Evolutionary conservation across 1,284 basidiomycete species (phyloP).

Genomic region (Taiwanofungus camphoratus): DNA sequence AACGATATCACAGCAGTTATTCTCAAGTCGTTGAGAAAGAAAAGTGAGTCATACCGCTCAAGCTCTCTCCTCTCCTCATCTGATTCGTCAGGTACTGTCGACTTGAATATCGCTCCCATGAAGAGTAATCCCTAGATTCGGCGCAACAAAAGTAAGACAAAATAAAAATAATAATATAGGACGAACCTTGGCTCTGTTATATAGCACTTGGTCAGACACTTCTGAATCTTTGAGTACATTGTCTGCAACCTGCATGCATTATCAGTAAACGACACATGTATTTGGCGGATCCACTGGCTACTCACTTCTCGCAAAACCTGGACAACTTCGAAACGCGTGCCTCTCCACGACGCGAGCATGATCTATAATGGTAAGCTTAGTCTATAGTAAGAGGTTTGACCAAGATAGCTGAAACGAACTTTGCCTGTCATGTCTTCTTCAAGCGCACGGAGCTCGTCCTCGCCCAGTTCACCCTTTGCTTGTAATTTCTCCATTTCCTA

Average conservation of each 20-base stretch:
- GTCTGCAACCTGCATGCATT: conserved; percentile 58
- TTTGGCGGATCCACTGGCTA: background rate
- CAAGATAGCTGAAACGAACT: conserved; percentile 29
- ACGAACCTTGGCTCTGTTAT: conserved; percentile 77
- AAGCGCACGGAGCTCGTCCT: conserved; percentile 80
- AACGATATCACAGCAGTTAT: background rate
- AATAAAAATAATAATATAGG: background rate
- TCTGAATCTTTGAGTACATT: conserved; percentile 75
- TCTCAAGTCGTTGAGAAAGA: background rate
- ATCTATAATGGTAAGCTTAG: conserved; percentile 44
- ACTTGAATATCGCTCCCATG: conserved; percentile 85
- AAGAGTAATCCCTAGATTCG: conserved; percentile 64
- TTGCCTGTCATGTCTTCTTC: conserved; percentile 96
- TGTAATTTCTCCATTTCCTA: conserved; percentile 91
- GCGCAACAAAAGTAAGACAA: background rate
- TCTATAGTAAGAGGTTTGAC: background rate
- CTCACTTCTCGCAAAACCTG: conserved; percentile 72
- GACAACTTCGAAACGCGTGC: conserved; percentile 87
- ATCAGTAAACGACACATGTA: background rate
- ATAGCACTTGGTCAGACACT: conserved; percentile 61
- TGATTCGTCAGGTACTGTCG: conserved; percentile 77
- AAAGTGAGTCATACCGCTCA: conserved; percentile 53
- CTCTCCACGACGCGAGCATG: conserved; percentile 92
- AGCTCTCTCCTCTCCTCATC: conserved; percentile 90
- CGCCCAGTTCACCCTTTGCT: conserved; percentile 78